Conservation (phyloP, 352 stramenopile genomes). For the Globisporangium barbulae region DNA sequence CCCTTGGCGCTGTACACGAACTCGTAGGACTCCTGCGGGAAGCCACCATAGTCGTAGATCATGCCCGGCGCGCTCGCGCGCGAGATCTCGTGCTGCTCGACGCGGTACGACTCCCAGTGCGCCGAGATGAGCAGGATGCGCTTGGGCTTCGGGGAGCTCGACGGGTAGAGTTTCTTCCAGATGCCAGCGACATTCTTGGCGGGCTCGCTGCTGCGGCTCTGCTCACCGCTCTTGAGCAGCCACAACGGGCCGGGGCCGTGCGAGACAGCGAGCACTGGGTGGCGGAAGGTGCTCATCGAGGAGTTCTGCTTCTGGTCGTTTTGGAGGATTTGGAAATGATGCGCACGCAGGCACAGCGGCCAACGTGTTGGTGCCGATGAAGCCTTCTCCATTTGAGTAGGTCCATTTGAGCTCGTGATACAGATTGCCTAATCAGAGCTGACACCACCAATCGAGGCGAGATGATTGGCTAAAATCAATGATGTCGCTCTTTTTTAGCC, state of each 20-base stretch:
- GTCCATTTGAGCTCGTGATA: not conserved
- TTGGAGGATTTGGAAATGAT: not conserved
- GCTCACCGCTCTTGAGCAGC: constrained; percentile 47
- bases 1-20: constrained; percentile 73
- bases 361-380: not conserved
- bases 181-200: constrained; percentile 39
- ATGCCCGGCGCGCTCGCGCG: constrained; percentile 50
- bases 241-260: constrained; percentile 64
- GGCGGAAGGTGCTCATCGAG: constrained; percentile 17
- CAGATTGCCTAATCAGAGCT: constrained; percentile 10
- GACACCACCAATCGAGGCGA: not conserved
- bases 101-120: constrained; percentile 72
- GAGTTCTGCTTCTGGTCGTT: not conserved
- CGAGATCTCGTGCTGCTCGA: constrained; percentile 51
- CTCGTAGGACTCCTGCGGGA: constrained; percentile 79
- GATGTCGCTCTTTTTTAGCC: not conserved
- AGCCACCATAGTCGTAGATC: constrained; percentile 90
- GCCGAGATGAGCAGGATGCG: constrained; percentile 83
- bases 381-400: not conserved
- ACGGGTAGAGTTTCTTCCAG: constrained; percentile 48
- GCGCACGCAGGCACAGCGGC: not conserved
- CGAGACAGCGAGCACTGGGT: constrained; percentile 48
- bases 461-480: constrained; percentile 4
- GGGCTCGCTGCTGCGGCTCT: constrained; percentile 30
- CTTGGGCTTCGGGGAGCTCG: constrained; percentile 38